These are phyloP conservation scores for Fagopyrum tataricum DNA, from an alignment of 148 eudicot species.

Conservation along the genomic window DNA sequence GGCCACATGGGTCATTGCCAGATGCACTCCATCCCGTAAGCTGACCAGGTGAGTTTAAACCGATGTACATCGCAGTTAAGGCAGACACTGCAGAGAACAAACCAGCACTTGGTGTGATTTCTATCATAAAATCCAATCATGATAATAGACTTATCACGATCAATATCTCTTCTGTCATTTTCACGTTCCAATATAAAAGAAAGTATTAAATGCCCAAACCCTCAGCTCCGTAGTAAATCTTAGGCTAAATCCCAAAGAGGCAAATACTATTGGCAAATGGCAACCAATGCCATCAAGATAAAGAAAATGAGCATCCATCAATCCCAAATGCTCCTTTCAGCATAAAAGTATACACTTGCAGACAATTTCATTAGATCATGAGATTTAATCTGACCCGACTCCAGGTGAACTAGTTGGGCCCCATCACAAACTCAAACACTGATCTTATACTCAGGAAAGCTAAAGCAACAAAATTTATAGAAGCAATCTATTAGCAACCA, in stretches of 20 bases:
- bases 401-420: background rate
- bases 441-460: background rate
- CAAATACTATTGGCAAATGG: background rate
- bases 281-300: background rate
- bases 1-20: conserved; percentile 83
- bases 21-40: conserved; percentile 72
- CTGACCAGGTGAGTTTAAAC: conserved; percentile 62
- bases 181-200: background rate
- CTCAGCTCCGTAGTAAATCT: background rate
- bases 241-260: background rate
- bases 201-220: background rate
- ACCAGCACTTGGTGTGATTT: background rate
- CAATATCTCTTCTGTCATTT: background rate
- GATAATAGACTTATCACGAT: background rate
- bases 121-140: background rate
- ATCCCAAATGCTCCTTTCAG: background rate
- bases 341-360: background rate
- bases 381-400: background rate
- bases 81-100: conserved; percentile 44
- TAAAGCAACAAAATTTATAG: background rate
- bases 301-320: background rate
- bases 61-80: conserved; percentile 47
- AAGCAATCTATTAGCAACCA: background rate
- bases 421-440: background rate
- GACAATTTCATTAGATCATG: background rate